Conservation (phyloP, 345 rosid genomes). For the Aegle marmelos region DNA sequence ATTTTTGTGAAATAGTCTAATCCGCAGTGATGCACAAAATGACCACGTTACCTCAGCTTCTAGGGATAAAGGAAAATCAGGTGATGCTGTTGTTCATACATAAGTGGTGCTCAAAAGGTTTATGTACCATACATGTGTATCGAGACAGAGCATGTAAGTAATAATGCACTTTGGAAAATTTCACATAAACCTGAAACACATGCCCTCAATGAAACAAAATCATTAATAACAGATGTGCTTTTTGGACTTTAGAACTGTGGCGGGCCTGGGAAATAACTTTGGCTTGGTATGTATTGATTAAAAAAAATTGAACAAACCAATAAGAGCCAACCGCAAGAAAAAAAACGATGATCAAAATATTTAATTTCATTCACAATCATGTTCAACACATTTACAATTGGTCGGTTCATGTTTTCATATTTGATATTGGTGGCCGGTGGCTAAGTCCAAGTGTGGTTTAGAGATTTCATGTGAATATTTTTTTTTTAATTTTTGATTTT, state of each 20-base stretch:
- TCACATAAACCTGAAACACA: not conserved
- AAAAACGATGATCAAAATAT: too few species aligned
- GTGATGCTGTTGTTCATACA: not conserved
- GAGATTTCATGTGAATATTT: too few species aligned
- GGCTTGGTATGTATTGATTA: too few species aligned
- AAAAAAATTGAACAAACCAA: too few species aligned
- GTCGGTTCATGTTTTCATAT: too few species aligned
- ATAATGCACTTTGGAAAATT: not conserved
- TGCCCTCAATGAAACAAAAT: not conserved
- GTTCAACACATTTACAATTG: too few species aligned
- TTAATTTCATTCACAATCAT: too few species aligned
- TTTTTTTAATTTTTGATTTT: too few species aligned
- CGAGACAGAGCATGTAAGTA: not conserved
- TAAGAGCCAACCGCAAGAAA: too few species aligned
- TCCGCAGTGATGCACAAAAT: not conserved
- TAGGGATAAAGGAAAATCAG: not conserved
- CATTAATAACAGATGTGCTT: not conserved
- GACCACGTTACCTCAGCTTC: not conserved
- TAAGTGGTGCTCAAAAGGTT: not conserved
- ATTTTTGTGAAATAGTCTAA: not conserved
- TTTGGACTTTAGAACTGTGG: not conserved
- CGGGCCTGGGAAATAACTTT: too few species aligned
- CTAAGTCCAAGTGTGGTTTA: too few species aligned
- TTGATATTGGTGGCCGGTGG: too few species aligned
- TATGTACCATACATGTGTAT: not conserved